Base-by-base conservation (phyloP, 352 stramenopile genomes). In the Phytophthora crassamura region DNA sequence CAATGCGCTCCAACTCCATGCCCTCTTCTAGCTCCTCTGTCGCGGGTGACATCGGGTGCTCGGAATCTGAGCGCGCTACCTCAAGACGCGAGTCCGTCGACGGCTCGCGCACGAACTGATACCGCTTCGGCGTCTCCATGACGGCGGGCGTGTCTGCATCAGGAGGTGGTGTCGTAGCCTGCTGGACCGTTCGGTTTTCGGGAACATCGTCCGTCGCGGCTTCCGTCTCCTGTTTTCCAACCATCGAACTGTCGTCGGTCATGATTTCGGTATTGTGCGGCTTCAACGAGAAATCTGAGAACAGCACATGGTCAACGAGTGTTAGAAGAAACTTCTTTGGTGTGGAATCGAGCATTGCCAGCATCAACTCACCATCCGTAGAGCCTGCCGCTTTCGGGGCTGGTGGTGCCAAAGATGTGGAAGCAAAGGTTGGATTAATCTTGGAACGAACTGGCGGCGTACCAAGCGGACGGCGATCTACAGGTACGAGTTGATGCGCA, bases 1-100 rank as follows among this genome's bases (percentile, higher is more conserved):
- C 85, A 50, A 93, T 89, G 49, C 79, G 73, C 54, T 93, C 85
- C 10, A 91, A 64, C 64, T 93, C 83, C 83, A 93, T 87, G 35
- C 34, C 64, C 20, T 71, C 75, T 42, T 92, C 80, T 12, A 91
- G 67, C 58, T 92, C 85, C 12, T 82, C 76, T 15, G 83, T 77
- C 9, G 81, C 84, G 4, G 77, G 82, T 45, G 84, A 93, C 41
- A 69, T 78, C 6, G 62, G 46, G 6, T 62, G 51, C 15, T 75
- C 64, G 15, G 59, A 64, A 38, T 81, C 57, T 10, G 42, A 47
- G 16, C 71, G 72, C 42, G 51, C 59, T 46, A 61, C 66, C 57
- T 76, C 38, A 32, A 90, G 40, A n/a, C 78, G 85, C 7, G 82
- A 90, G 64, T 90, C 77, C 14, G 77, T 83, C 64, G 80, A 73